phyloP scores from a whole-genome alignment of 495 filamentous ascomycete species.

The Monascus purpureus region DNA sequence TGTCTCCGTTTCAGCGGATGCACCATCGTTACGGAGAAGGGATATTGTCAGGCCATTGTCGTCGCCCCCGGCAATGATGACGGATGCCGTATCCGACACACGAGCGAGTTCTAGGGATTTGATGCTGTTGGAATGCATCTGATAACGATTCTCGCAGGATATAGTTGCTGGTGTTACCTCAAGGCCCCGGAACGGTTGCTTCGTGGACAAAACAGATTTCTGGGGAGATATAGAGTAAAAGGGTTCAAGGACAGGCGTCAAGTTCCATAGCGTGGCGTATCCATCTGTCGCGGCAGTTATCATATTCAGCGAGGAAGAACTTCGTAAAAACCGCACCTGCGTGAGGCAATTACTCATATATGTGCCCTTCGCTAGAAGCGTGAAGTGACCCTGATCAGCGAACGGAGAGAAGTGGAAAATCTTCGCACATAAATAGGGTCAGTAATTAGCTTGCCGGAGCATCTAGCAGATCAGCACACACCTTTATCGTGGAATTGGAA shows the following conservation, averaged over 20 bases:
- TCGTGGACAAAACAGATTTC: conserved; percentile 8
- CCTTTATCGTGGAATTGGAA: conserved; percentile 65
- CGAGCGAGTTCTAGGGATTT: conserved; percentile 37
- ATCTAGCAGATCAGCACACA: no score
- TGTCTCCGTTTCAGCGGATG: no score
- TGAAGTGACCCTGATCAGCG: conserved; percentile 26
- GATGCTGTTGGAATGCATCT: conserved; percentile 63
- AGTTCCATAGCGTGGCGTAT: conserved; percentile 39
- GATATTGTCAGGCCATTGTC: conserved; percentile 63
- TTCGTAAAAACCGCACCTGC: conserved; percentile 42
- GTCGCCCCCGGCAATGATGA: conserved; percentile 69
- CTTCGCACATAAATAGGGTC: conserved; percentile 13
- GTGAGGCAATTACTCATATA: conserved; percentile 77
- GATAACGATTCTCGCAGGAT: conserved; percentile 21
- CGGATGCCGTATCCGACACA: conserved; percentile 14
- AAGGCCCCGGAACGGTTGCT: conserved; percentile 6
- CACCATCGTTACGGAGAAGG: conserved; percentile 25
- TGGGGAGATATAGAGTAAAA: conserved; percentile 15
- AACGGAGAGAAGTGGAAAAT: conserved; percentile 44
- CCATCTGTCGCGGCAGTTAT: conserved; percentile 53
- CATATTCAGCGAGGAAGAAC: conserved; percentile 16
- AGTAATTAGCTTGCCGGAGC: conserved; percentile 4
- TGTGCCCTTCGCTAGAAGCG: conserved; percentile 36
- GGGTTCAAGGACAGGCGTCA: conserved; percentile 18
- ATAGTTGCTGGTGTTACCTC: conserved; percentile 12